Conservation (phyloP, 495 filamentous ascomycete genomes). For the Hypoxylon fragiforme region DNA sequence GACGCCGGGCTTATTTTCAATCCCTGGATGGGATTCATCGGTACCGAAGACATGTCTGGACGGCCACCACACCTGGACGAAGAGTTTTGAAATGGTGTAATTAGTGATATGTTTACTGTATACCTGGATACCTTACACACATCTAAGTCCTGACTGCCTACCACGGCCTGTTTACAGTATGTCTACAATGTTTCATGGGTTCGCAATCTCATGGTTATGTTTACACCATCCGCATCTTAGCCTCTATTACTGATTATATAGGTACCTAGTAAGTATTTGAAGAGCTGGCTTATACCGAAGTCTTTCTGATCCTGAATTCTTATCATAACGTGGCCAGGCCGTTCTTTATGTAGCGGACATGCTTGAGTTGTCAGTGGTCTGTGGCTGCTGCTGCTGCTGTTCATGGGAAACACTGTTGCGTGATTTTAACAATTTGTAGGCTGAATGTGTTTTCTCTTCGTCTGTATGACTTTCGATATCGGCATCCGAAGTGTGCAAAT, state of each 20-base stretch:
- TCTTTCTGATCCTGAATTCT: no score
- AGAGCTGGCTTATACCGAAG: no score
- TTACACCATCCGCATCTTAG: no score
- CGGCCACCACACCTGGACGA: slow-evolving; percentile 11
- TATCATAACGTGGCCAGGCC: no score
- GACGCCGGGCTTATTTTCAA: slow-evolving; percentile 37
- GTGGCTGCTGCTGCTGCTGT: background rate
- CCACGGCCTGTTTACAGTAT: no score
- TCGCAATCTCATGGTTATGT: no score
- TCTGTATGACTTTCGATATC: slow-evolving; percentile 36
- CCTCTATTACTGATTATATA: no score
- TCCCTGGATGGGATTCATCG: slow-evolving; percentile 35
- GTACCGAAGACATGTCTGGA: slow-evolving; percentile 32
- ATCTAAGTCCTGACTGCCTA: slow-evolving; percentile 1
- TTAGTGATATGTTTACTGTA: no score
- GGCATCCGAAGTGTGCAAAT: slow-evolving; percentile 36
- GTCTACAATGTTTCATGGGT: no score
- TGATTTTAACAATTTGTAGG: background rate
- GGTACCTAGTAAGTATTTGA: no score
- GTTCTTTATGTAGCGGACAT: no score
- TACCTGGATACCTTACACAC: background rate
- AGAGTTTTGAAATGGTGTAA: slow-evolving; percentile 16
- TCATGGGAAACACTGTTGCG: background rate
- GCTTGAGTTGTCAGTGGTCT: no score
- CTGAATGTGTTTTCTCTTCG: slow-evolving; percentile 16